Evolutionary conservation across 257 asterid species (phyloP), one percentile per base, ranked within the genome.

Genomic region (Forsythia viridissima): DNA sequence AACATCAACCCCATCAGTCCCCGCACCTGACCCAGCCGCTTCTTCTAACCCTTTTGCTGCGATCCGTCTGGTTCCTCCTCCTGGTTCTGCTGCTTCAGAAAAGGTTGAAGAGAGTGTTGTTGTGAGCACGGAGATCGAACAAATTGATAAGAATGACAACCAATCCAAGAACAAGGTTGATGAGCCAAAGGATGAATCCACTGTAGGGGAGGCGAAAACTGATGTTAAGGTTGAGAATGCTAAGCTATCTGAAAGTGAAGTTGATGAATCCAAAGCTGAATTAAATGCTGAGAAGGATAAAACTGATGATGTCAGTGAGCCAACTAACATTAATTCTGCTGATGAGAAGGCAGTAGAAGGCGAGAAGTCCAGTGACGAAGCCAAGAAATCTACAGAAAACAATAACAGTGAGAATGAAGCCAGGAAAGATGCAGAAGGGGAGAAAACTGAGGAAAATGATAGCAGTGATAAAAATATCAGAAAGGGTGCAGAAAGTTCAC

Each of bases 21-120:
- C 55, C 16, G 80, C 81, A 13, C 0, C 70, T 9, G 7, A 3
- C 57, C 38, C 90, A 46, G 71, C 92, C 40, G 75, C 87, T 76
- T 84, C 93, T 79, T 79, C 96, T 38, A 93, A 89, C 82, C 99
- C 98, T 11, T 94, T 94, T 79, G 89, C 96, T 42, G 87, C 87
- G 8, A 84, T 94, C 77, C 87, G 89, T 66, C 82, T 93, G 85
- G 85, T 87, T 84, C 89, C 94, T 75, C 81, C 87, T 70, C 82
- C 86, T 66, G 36, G 79, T 52, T 43, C 90, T 70, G 51, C 84
- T 80, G 73, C 81, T 70, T 39, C 74, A 6, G 85, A 75, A 65
- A 71, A 43, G 74, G 75, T 69, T 21, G 88, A 83, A 69, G 84
- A 74, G 55, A 70, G 61, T 37, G 52, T 74, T 51, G 85, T 38